Conservation (phyloP, 768 basidiomycete species). For the Pulveroboletus frians region DNA sequence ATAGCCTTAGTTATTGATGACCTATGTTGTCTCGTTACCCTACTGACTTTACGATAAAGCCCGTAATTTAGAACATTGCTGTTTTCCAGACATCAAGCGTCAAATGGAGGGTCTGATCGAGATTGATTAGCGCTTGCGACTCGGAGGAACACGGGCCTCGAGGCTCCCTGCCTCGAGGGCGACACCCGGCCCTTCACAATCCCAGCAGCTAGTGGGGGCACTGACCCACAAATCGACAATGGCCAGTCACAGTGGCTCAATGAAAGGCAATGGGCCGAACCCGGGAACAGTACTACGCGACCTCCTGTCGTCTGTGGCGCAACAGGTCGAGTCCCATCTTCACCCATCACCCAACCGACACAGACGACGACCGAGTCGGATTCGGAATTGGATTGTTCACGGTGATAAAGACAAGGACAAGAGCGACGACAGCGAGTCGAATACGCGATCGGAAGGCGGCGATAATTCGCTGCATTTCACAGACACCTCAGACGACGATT, state of each 20-base stretch:
- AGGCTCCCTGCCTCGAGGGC: conserved; percentile 7
- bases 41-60: conserved; percentile 7
- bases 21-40: not conserved
- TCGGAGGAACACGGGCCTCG: conserved; percentile 10
- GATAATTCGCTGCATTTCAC: conserved; percentile 16
- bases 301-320: conserved; percentile 21
- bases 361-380: conserved; percentile 13
- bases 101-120: not conserved
- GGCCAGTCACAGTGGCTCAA: not conserved
- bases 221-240: not conserved
- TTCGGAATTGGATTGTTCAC: conserved; percentile 13
- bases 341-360: not conserved
- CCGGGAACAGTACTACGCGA: conserved; percentile 8
- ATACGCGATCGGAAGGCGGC: not conserved
- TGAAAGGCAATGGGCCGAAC: not conserved
- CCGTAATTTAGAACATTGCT: conserved; percentile 6
- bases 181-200: not conserved
- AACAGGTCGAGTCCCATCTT: conserved; percentile 23
- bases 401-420: conserved; percentile 1
- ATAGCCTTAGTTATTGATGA: not conserved
- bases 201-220: not conserved
- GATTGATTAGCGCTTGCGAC: not conserved
- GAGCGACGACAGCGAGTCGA: not conserved
- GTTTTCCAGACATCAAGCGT: not conserved
- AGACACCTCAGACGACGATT: conserved; percentile 15